These are phyloP conservation scores for Phytophthora cactorum DNA, from an alignment of 352 stramenopile genomes.

Conservation along the genomic window DNA sequence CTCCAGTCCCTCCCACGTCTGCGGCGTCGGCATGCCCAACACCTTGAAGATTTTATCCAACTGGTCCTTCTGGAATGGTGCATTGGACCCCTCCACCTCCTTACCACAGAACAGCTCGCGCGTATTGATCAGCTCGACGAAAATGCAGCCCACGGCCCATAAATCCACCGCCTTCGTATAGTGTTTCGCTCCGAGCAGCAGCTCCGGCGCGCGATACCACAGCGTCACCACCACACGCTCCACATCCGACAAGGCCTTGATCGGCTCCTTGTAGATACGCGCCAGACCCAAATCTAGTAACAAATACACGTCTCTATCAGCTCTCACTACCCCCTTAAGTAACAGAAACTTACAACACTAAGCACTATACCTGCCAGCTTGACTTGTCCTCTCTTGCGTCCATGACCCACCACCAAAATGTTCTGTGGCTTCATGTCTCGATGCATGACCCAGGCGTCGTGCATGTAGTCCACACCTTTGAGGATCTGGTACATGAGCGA, in stretches of 20 bases:
- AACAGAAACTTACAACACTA: not conserved
- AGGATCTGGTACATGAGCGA: conserved; percentile 93
- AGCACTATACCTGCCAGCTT: conserved; percentile 65
- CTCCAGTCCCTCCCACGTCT: conserved; percentile 86
- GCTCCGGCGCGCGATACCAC: conserved; percentile 95
- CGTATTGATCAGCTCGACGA: conserved; percentile 92
- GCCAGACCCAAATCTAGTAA: conserved; percentile 82
- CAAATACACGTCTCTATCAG: not conserved
- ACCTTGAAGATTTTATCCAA: conserved; percentile 93
- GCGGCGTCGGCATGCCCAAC: conserved; percentile 85
- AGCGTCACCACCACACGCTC: conserved; percentile 95
- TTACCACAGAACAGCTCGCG: conserved; percentile 90
- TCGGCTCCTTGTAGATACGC: conserved; percentile 89
- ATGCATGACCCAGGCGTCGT: conserved; percentile 94
- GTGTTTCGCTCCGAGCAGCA: conserved; percentile 92
- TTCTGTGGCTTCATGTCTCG: conserved; percentile 95
- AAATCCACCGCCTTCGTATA: conserved; percentile 97
- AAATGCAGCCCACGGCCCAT: conserved; percentile 96
- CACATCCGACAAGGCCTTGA: conserved; percentile 89
- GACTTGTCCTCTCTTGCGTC: conserved; percentile 83
- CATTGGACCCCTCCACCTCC: conserved; percentile 87
- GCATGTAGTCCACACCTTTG: conserved; percentile 94
- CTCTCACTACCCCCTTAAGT: not conserved
- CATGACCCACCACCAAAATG: conserved; percentile 91
- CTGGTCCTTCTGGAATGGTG: conserved; percentile 91